phyloP scores from a whole-genome alignment of 805 yeast species.

The Kluyveromyces lactis region DNA sequence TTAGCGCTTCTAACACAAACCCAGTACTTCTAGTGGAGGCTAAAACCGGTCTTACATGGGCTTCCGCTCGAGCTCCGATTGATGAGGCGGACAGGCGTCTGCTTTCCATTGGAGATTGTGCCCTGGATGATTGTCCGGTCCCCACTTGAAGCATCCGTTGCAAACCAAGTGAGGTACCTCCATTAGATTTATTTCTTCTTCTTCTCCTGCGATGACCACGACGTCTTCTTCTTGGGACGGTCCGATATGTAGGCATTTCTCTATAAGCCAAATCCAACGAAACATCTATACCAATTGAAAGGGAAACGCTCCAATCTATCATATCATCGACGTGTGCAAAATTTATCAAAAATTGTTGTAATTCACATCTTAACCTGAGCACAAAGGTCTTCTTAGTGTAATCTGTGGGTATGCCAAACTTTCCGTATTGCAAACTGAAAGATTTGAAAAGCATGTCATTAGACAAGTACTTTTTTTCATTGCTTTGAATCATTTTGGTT shows the following conservation, averaged over 20 bases:
- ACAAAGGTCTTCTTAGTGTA: slow-evolving; percentile 64
- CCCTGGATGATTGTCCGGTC: not conserved
- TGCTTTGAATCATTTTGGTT: slow-evolving; percentile 11
- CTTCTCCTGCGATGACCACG: slow-evolving; percentile 27
- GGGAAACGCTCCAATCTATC: slow-evolving; percentile 69
- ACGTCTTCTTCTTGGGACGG: slow-evolving; percentile 72
- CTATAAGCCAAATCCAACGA: slow-evolving; percentile 69
- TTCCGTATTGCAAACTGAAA: slow-evolving; percentile 77
- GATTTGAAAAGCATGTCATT: slow-evolving; percentile 42
- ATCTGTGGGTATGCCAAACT: slow-evolving; percentile 78
- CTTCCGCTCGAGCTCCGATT: not conserved
- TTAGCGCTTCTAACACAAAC: slow-evolving; percentile 9
- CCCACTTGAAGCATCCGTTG: not conserved
- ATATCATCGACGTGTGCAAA: slow-evolving; percentile 56
- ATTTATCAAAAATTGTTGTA: slow-evolving; percentile 68
- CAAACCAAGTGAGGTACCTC: not conserved
- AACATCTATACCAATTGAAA: slow-evolving; percentile 71
- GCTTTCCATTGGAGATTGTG: not conserved
- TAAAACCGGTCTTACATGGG: not conserved
- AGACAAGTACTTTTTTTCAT: slow-evolving; percentile 22
- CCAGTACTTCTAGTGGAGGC: slow-evolving; percentile 1
- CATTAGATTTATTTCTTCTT: slow-evolving; percentile 5
- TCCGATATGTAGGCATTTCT: slow-evolving; percentile 65
- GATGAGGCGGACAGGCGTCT: not conserved
- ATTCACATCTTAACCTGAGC: slow-evolving; percentile 69